A percentile compares a stretch with the other conserved stretches of the same genome.
These are phyloP conservation scores for Didymella arachidicola DNA, from an alignment of 2,329 filamentous ascomycete genomes.

Conservation along the genomic window DNA sequence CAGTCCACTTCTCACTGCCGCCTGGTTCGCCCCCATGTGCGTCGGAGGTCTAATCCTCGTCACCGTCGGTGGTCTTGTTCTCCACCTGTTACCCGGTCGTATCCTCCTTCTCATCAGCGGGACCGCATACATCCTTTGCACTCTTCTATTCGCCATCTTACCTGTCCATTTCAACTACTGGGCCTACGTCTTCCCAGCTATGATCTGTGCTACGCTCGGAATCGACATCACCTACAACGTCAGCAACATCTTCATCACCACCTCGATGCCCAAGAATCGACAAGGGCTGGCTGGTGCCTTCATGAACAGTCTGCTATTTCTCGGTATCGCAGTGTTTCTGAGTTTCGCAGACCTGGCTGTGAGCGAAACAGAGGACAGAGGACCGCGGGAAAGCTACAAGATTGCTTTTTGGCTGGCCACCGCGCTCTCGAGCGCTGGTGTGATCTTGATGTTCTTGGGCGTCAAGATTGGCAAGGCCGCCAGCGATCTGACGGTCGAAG, in stretches of 20 bases:
- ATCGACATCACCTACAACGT: slow-evolving; percentile 51
- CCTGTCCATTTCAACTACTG: slow-evolving; percentile 46
- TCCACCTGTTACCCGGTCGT: slow-evolving; percentile 47
- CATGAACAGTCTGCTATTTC: slow-evolving; percentile 48
- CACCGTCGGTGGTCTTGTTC: slow-evolving; percentile 44
- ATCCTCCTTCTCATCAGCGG: slow-evolving; percentile 45
- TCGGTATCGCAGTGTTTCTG: slow-evolving; percentile 49
- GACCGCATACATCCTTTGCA: slow-evolving; percentile 39
- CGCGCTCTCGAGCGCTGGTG: slow-evolving; percentile 35
- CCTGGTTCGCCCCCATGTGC: slow-evolving; percentile 50
- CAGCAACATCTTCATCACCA: slow-evolving; percentile 50
- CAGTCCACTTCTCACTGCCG: slow-evolving; percentile 41
- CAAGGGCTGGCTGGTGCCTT: slow-evolving; percentile 50
- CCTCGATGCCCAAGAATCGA: slow-evolving; percentile 43
- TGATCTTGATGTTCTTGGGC: slow-evolving; percentile 48
- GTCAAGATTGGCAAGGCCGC: slow-evolving; percentile 49
- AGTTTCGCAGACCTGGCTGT: slow-evolving; percentile 49
- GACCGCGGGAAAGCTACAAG: slow-evolving; percentile 46
- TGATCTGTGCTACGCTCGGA: slow-evolving; percentile 54
- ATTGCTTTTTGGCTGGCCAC: slow-evolving; percentile 50
- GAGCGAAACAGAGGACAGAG: slow-evolving; percentile 42
- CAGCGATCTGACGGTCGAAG: slow-evolving; percentile 47
- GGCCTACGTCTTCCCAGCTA: slow-evolving; percentile 52
- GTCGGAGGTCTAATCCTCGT: slow-evolving; percentile 47
- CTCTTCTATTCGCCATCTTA: slow-evolving; percentile 48